Percentiles rank a stretch among this genome's conserved stretches.
Evolutionary conservation across 2,329 filamentous ascomycete species (phyloP).

Genomic region (Gliomastix tumulicola): DNA sequence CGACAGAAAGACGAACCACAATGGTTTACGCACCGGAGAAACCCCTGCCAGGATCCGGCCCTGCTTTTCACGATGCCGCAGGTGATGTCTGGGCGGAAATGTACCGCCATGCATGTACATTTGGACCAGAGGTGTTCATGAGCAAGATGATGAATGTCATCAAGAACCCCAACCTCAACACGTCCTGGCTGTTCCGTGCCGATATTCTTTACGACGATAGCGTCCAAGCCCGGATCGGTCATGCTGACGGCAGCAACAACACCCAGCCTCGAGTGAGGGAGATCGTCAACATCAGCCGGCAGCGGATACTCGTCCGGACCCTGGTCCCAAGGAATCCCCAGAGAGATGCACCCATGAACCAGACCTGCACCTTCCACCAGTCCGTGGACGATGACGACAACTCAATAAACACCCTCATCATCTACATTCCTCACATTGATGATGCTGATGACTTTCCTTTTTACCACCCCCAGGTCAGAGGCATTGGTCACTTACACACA

Average conservation of each 20-base stretch:
- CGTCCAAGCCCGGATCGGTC: conserved; percentile 12
- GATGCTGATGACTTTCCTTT: conserved; percentile 63
- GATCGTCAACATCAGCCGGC: conserved; percentile 26
- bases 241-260: conserved; percentile 10
- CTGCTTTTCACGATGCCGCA: too few relatives aligned
- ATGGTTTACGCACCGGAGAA: too few relatives aligned
- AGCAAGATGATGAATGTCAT: conserved; percentile 68
- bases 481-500: conserved; percentile 69
- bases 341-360: conserved; percentile 67
- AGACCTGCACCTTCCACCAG: conserved; percentile 72
- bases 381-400: conserved; percentile 15
- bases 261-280: conserved; percentile 15
- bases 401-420: conserved; percentile 34
- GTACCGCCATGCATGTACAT: conserved; percentile 51
- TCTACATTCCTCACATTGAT: conserved; percentile 71
- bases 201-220: conserved; percentile 52
- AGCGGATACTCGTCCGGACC: conserved; percentile 64
- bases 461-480: conserved; percentile 75
- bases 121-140: conserved; percentile 55
- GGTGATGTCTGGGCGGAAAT: conserved; percentile 42
- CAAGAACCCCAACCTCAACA: conserved; percentile 74
- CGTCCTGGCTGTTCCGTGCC: conserved; percentile 69
- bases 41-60: too few relatives aligned
- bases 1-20: too few relatives aligned
- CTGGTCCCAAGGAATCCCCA: conserved; percentile 77